A percentile compares a stretch with the other conserved stretches of the same genome.
These are phyloP conservation scores for Penicillium crustosum DNA, from an alignment of 2,329 filamentous ascomycete species.

Conservation along the genomic window DNA sequence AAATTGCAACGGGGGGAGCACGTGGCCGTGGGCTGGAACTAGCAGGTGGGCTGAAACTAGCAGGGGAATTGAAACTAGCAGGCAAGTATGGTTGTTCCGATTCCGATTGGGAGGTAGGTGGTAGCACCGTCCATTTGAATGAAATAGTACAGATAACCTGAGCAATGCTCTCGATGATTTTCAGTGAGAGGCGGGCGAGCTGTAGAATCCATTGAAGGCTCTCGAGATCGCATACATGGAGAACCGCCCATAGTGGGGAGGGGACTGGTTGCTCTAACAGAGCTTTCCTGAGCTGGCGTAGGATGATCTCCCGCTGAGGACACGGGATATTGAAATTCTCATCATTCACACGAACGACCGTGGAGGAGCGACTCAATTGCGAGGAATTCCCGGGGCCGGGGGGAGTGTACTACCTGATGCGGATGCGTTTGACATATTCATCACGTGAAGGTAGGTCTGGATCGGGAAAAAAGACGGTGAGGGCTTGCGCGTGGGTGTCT, in stretches of 20 bases:
- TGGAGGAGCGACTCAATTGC: not conserved
- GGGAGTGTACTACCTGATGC: not conserved
- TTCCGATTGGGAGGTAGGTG: not conserved
- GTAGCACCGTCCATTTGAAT: constrained; percentile 2
- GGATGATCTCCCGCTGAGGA: not conserved
- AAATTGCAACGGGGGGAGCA: not conserved
- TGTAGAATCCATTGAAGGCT: constrained; percentile 1
- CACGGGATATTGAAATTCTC: constrained; percentile 5
- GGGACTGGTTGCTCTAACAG: not conserved
- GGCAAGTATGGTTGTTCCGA: not conserved
- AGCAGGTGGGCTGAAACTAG: not conserved
- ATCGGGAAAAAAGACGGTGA: not conserved
- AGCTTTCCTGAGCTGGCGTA: not conserved
- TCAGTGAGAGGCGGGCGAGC: not conserved
- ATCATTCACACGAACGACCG: not conserved
- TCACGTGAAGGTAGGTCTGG: not conserved
- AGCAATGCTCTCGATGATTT: not conserved
- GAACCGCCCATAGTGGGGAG: constrained; percentile 8
- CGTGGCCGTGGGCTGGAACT: not conserved
- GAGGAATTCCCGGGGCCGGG: not conserved
- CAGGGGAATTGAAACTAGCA: not conserved
- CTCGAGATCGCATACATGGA: constrained; percentile 11
- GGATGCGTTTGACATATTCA: not conserved
- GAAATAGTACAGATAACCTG: constrained; percentile 2
- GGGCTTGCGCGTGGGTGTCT: not conserved